Base-by-base conservation (phyloP, 345 rosid genomes). In the Ceriops tagal region DNA sequence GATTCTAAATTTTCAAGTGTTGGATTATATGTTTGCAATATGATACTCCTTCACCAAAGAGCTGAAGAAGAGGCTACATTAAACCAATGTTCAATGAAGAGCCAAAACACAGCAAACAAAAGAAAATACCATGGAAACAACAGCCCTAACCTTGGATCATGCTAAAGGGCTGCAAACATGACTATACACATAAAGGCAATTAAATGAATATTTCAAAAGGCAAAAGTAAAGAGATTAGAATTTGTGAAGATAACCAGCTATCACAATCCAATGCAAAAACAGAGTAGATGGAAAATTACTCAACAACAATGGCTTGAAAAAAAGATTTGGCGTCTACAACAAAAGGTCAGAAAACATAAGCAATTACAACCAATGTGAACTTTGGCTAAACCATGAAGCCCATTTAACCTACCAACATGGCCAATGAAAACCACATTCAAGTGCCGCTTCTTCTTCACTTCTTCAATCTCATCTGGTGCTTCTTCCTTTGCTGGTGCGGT, bases 391-490 rank as follows among this genome's bases (percentile, higher is more conserved):
- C 21, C 28, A 59, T 3, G 37, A 65, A 63, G 69, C 21, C 69
- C 55, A 69, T 61, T 20, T 34, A 73, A 78, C 99, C 58, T 86
- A 95, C 99, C 99, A 80, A 95, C 99, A 83, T 92, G 98, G 62
- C 99, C 99, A 69, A 93, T 93, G 81, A 92, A 95, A 37, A 95
- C 98, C 31, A 89, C 96, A 78, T 95, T 95, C 83, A 95, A 77
- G 71, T 95, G 99, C 20, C 98, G 87, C 72, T 90, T 95, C 62
- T 71, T 79, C 19, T 80, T 77, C 58, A 74, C 82, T 8, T 32
- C 43, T 74, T 83, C 87, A 34, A 65, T 75, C 67, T 73, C 91
- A 3, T 78, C 85, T 1, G 11, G 30, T 34, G 64, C 63, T 76
- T 76, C 86, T 61, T 72, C 84, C 76, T 68, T 84, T 65, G 71